Conservation (phyloP, 768 basidiomycete species). For the Fibroporia radiculosa region DNA sequence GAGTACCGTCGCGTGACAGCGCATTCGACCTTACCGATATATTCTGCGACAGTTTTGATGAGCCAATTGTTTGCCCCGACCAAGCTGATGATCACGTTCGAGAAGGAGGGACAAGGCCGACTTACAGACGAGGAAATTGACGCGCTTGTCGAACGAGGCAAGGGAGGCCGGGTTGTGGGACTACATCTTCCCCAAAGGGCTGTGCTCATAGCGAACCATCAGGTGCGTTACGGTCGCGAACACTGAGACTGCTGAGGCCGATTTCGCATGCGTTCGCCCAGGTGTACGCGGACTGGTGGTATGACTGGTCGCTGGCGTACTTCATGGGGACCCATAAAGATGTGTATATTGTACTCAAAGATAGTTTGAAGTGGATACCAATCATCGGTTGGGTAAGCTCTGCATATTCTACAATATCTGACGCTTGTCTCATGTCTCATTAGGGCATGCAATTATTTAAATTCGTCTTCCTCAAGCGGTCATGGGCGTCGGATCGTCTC, state of each 20-base stretch:
- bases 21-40: background rate
- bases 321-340: conserved; percentile 59
- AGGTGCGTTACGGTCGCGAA: conserved; percentile 39
- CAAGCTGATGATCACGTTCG: conserved; percentile 62
- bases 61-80: conserved; percentile 81
- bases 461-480: conserved; percentile 89
- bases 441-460: conserved; percentile 91
- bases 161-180: conserved; percentile 44
- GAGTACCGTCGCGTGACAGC: conserved; percentile 18
- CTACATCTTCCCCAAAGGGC: conserved; percentile 72
- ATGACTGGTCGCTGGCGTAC: conserved; percentile 78
- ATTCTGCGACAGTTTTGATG: conserved; percentile 52
- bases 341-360: conserved; percentile 89
- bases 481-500: conserved; percentile 79
- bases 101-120: conserved; percentile 57
- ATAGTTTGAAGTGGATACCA: conserved; percentile 79
- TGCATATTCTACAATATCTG: conserved; percentile 5
- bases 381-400: conserved; percentile 76
- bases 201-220: conserved; percentile 89
- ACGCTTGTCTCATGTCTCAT: background rate
- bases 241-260: background rate
- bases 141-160: conserved; percentile 46
- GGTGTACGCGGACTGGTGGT: conserved; percentile 81
- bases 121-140: conserved; percentile 56
- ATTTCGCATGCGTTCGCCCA: conserved; percentile 23